Evolutionary conservation across 495 filamentous ascomycete species (phyloP).

Genomic region (Pseudotulostoma volvatum): DNA sequence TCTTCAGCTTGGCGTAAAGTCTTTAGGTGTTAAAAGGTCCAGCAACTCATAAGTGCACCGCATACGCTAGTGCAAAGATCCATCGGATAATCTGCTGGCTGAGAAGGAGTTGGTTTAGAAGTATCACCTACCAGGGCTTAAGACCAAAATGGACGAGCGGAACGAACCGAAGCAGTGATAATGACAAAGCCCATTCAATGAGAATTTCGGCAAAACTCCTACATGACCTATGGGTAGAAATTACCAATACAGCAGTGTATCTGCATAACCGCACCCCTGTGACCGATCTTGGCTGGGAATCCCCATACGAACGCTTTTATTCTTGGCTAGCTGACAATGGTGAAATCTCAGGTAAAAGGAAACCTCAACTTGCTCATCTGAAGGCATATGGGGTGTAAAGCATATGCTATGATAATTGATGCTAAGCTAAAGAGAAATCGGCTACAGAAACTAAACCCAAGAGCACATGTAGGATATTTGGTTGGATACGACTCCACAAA

Average conservation of each 20-base stretch:
- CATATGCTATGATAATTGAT: slow-evolving; percentile 8
- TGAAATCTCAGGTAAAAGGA: background rate
- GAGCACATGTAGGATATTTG: slow-evolving; percentile 14
- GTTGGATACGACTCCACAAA: slow-evolving; percentile 16
- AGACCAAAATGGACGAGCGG: background rate
- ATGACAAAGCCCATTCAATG: slow-evolving; percentile 1
- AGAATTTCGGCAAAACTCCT: background rate
- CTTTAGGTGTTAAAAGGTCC: background rate
- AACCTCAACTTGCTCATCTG: slow-evolving; percentile 5
- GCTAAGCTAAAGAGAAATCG: slow-evolving; percentile 6
- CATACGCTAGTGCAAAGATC: background rate
- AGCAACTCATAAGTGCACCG: background rate
- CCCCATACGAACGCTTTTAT: background rate
- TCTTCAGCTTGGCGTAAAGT: background rate
- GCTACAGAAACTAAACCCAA: slow-evolving; percentile 8
- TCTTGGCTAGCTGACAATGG: background rate
- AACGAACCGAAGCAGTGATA: background rate
- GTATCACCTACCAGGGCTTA: background rate
- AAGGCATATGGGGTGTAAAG: slow-evolving; percentile 2
- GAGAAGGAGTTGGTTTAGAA: too few species aligned
- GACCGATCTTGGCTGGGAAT: background rate
- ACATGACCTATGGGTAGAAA: slow-evolving; percentile 1
- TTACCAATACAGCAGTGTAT: background rate
- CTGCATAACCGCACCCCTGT: slow-evolving; percentile 1
- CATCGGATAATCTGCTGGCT: background rate